Evolutionary conservation across 2,329 filamentous ascomycete species (phyloP).

Genomic region (Pyrenophora tritici-repentis): DNA sequence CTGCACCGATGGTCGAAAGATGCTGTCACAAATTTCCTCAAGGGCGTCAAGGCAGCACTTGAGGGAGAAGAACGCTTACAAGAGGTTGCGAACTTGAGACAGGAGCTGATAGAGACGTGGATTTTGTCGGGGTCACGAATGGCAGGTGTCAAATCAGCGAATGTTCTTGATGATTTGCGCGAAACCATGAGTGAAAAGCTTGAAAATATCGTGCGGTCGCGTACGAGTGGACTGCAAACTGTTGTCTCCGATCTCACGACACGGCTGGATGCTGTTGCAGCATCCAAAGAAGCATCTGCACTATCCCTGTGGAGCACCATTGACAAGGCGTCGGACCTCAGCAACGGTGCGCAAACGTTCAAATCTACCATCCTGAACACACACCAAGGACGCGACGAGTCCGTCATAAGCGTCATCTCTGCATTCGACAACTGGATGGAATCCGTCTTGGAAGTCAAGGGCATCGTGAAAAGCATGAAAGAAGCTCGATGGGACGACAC

Average conservation of each 20-base stretch:
- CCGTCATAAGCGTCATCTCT: slow-evolving; percentile 65
- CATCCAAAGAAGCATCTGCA: slow-evolving; percentile 47
- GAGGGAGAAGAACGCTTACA: slow-evolving; percentile 67
- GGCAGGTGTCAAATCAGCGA: slow-evolving; percentile 68
- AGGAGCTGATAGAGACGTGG: slow-evolving; percentile 74
- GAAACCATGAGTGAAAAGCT: slow-evolving; percentile 71
- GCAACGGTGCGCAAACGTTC: slow-evolving; percentile 68
- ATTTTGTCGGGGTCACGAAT: slow-evolving; percentile 69
- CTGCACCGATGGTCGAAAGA: slow-evolving; percentile 49
- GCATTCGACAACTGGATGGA: slow-evolving; percentile 74
- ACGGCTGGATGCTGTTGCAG: slow-evolving; percentile 64
- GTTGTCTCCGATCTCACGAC: slow-evolving; percentile 69
- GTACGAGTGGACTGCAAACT: slow-evolving; percentile 66
- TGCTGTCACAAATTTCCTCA: slow-evolving; percentile 51
- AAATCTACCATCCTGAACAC: slow-evolving; percentile 71
- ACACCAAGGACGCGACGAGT: slow-evolving; percentile 72
- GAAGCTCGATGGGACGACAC: slow-evolving; percentile 77
- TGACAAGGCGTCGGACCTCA: slow-evolving; percentile 68
- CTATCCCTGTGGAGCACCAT: slow-evolving; percentile 70
- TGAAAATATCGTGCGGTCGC: slow-evolving; percentile 64
- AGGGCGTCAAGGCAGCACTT: slow-evolving; percentile 66
- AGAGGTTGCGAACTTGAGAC: slow-evolving; percentile 70
- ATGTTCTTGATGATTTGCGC: slow-evolving; percentile 71
- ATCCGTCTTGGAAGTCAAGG: slow-evolving; percentile 70
- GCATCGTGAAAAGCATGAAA: slow-evolving; percentile 67